Evolutionary conservation across 2,329 filamentous ascomycete genomes (phyloP).

Genomic region (Apiospora pterosperma): DNA sequence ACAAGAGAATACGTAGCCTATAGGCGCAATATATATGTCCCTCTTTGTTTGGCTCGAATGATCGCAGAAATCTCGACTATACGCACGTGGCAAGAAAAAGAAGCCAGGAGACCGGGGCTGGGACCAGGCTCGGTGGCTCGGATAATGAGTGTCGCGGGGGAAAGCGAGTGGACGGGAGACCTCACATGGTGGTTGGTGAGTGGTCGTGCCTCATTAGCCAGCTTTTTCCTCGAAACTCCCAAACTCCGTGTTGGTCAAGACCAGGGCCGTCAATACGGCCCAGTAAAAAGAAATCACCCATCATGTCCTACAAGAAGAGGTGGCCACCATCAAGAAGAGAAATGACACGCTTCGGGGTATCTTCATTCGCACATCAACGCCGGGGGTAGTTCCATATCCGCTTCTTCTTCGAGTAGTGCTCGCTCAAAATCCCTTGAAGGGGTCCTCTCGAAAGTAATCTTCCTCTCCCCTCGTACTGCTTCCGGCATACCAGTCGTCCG

Average conservation of each 20-base stretch:
- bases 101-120: neutral
- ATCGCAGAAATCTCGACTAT: neutral
- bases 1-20: neutral
- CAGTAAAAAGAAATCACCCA: neutral
- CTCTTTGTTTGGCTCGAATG: neutral
- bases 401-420: neutral
- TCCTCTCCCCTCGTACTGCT: constrained; percentile 49
- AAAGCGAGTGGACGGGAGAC: neutral
- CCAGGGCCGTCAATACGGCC: neutral
- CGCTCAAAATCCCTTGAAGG: constrained; percentile 57
- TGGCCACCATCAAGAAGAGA: neutral
- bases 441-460: constrained; percentile 57
- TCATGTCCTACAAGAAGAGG: neutral
- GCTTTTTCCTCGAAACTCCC: neutral
- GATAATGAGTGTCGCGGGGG: neutral
- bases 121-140: neutral
- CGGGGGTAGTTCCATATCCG: neutral
- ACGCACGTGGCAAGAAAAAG: neutral
- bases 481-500: constrained; percentile 46
- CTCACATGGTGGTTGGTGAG: neutral
- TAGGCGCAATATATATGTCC: neutral
- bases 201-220: neutral
- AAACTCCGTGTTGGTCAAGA: neutral
- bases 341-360: neutral
- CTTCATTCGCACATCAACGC: neutral